Evolutionary conservation across 495 filamentous ascomycete species (phyloP).

Genomic region (Neurospora tetrasperma): DNA sequence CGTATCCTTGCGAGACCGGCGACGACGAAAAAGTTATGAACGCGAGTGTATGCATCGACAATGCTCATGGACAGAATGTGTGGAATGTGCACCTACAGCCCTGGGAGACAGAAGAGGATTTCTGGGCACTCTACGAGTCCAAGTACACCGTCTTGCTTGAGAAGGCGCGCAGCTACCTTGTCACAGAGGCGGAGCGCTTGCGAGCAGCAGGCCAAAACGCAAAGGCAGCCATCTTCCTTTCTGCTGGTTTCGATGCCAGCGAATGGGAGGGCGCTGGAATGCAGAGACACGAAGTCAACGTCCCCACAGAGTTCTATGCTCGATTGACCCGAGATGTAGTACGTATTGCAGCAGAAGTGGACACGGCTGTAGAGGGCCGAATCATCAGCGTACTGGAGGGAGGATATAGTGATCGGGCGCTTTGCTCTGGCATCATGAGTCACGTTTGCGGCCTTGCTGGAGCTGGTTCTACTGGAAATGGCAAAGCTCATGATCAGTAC

Average conservation of each 20-base stretch:
- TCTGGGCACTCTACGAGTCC: slow-evolving; percentile 76
- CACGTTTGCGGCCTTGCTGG: slow-evolving; percentile 72
- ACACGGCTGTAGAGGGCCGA: slow-evolving; percentile 64
- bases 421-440: slow-evolving; percentile 78
- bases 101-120: slow-evolving; percentile 72
- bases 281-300: slow-evolving; percentile 90
- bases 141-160: slow-evolving; percentile 66
- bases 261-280: slow-evolving; percentile 86
- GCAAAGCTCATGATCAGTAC: slow-evolving; percentile 31
- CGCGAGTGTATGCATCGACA: slow-evolving; percentile 85
- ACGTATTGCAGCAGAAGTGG: slow-evolving; percentile 69
- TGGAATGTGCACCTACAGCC: slow-evolving; percentile 93
- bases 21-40: slow-evolving; percentile 84
- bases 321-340: slow-evolving; percentile 78
- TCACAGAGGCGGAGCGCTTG: slow-evolving; percentile 53
- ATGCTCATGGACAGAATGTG: slow-evolving; percentile 80
- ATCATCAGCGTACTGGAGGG: slow-evolving; percentile 91
- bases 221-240: slow-evolving; percentile 83
- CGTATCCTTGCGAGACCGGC: slow-evolving; percentile 85
- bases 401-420: slow-evolving; percentile 84
- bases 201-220: slow-evolving; percentile 42
- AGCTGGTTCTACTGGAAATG: neutral
- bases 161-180: slow-evolving; percentile 69
- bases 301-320: slow-evolving; percentile 94
- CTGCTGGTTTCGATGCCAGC: slow-evolving; percentile 93